Evolutionary conservation across 192 early-diverging fungal species (phyloP).

Genomic region (Funneliformis mosseae): DNA sequence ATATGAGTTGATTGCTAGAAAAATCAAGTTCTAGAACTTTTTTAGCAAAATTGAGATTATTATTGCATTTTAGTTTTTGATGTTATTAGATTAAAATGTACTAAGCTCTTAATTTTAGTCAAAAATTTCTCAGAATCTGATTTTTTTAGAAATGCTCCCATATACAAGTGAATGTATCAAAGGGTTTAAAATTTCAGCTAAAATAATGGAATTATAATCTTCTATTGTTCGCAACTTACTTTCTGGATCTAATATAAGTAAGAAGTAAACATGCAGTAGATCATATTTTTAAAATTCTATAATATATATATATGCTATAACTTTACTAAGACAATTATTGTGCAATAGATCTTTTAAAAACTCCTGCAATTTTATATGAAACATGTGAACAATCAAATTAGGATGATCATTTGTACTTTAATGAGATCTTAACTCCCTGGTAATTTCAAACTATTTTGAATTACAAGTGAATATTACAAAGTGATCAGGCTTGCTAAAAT

Average conservation of each 20-base stretch:
- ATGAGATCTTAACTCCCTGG: slow-evolving; percentile 6
- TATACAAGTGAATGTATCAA: too few relatives aligned
- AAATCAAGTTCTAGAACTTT: too few relatives aligned
- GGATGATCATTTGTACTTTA: slow-evolving; percentile 31
- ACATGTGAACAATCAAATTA: slow-evolving; percentile 34
- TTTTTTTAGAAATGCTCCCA: too few relatives aligned
- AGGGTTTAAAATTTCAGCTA: too few relatives aligned
- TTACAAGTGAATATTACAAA: slow-evolving; percentile 47
- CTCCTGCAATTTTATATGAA: slow-evolving; percentile 28
- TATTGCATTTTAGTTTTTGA: too few relatives aligned
- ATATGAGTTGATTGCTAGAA: too few relatives aligned
- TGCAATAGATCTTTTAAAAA: slow-evolving; percentile 27
- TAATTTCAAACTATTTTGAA: slow-evolving; percentile 34
- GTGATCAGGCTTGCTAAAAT: slow-evolving; percentile 40
- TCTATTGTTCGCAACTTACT: slow-evolving; percentile 29
- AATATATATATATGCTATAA: slow-evolving; percentile 37
- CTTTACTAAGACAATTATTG: slow-evolving; percentile 31
- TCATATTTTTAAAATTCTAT: slow-evolving; percentile 50
- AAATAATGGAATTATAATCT: not conserved
- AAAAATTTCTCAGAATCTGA: too few relatives aligned
- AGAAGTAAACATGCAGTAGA: slow-evolving; percentile 45
- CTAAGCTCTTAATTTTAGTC: too few relatives aligned
- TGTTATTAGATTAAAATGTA: too few relatives aligned
- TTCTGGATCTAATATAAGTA: slow-evolving; percentile 32
- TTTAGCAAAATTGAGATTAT: too few relatives aligned